A percentile compares a stretch with the other conserved stretches of the same genome.
Conservation (phyloP, 805 yeast genomes). For the Candida boleticola region DNA sequence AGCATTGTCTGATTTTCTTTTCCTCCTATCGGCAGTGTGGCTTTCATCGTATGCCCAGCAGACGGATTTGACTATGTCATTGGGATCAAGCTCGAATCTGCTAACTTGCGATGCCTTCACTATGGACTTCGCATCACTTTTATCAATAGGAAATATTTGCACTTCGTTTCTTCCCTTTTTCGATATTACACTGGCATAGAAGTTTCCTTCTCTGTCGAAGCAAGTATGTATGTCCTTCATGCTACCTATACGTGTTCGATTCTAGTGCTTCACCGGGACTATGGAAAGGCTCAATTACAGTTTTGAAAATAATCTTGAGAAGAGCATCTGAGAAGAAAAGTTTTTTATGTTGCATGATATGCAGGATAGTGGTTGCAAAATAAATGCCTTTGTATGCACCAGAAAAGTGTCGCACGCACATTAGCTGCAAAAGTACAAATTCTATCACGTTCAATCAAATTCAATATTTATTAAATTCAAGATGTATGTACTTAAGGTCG, state of each 20-base stretch:
- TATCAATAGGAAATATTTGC: conserved; percentile 32
- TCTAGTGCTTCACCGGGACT: too few species aligned
- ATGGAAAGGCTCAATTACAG: not conserved
- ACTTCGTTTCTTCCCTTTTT: conserved; percentile 48
- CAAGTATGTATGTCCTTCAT: conserved; percentile 1
- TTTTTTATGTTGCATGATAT: not conserved
- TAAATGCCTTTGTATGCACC: too few species aligned
- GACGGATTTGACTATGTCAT: conserved; percentile 32
- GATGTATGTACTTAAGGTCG: too few species aligned
- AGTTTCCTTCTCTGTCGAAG: conserved; percentile 28
- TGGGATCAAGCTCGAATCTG: conserved; percentile 40
- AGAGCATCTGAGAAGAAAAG: not conserved
- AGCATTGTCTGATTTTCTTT: conserved; percentile 7
- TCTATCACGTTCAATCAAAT: too few species aligned
- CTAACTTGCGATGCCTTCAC: conserved; percentile 19
- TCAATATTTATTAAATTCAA: too few species aligned
- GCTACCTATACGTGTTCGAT: too few species aligned
- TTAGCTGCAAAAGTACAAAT: too few species aligned
- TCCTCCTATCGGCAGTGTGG: conserved; percentile 9
- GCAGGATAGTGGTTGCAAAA: not conserved
- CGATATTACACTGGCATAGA: conserved; percentile 38
- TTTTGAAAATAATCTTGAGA: too few species aligned
- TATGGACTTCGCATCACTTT: conserved; percentile 9
- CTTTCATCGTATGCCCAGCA: conserved; percentile 29
- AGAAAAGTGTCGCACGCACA: too few species aligned